Conservation (phyloP, 331 rosid genomes). For the Quercus tomentella region DNA sequence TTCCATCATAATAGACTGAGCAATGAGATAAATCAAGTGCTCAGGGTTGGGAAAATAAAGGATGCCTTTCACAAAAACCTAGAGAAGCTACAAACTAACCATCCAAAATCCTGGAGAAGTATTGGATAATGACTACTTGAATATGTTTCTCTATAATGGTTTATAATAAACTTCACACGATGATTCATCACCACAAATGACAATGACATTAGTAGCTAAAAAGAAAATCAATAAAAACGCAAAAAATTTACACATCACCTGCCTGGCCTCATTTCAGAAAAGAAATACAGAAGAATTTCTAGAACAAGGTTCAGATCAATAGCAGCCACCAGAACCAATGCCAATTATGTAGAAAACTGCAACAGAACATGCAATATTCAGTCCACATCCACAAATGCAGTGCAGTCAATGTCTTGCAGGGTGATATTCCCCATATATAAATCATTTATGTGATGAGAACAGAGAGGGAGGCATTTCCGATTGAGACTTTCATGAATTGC, state of each 20-base stretch:
- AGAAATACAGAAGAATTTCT: too few relatives aligned
- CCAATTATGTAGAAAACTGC: background rate
- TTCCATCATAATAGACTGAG: too few relatives aligned
- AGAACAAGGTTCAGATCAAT: too few relatives aligned
- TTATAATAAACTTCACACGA: too few relatives aligned
- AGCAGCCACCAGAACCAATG: background rate
- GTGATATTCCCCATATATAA: conserved; percentile 60
- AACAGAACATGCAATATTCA: conserved; percentile 20
- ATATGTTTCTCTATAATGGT: too few relatives aligned
- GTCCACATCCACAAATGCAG: conserved; percentile 43
- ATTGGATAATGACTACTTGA: too few relatives aligned
- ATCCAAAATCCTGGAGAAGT: too few relatives aligned
- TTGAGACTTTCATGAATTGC: conserved; percentile 55
- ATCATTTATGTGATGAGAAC: conserved; percentile 55
- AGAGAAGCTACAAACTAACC: too few relatives aligned
- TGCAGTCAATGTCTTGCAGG: conserved; percentile 64
- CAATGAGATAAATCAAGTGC: too few relatives aligned
- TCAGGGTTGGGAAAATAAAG: background rate
- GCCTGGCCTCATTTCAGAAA: too few relatives aligned
- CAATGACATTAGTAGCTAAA: too few relatives aligned
- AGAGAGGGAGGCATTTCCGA: conserved; percentile 63
- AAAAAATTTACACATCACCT: background rate
- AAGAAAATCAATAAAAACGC: background rate
- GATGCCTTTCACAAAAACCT: too few relatives aligned
- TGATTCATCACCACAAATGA: background rate